phyloP scores from a whole-genome alignment of 257 asterid genomes.

The Salvia rosmarinus region DNA sequence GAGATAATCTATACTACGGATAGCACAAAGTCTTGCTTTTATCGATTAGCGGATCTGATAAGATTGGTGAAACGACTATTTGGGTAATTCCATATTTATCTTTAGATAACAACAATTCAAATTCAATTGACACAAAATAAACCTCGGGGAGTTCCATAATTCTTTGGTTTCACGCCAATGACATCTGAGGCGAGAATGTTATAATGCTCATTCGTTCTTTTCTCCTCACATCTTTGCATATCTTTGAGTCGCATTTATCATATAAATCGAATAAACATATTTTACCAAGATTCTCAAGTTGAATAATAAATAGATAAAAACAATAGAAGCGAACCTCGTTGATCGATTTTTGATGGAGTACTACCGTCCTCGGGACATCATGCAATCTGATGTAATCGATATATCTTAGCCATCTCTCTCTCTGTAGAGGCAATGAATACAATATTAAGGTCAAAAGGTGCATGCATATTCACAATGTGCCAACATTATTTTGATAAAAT shows the following conservation, averaged over 20 bases:
- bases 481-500: not conserved
- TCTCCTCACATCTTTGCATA: conserved; percentile 88
- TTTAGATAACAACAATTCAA: conserved; percentile 9
- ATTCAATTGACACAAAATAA: conserved; percentile 24
- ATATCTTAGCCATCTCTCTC: conserved; percentile 94
- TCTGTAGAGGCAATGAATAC: conserved; percentile 44
- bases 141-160: conserved; percentile 99
- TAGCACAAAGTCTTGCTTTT: conserved; percentile 76
- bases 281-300: not conserved
- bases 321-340: conserved; percentile 55
- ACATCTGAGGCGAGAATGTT: conserved; percentile 93
- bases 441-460: conserved; percentile 11
- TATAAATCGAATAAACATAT: conserved; percentile 18
- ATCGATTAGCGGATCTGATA: conserved; percentile 48
- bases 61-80: conserved; percentile 26
- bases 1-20: conserved; percentile 66
- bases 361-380: conserved; percentile 75
- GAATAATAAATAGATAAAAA: conserved; percentile 16
- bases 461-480: not conserved
- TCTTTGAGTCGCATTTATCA: conserved; percentile 50
- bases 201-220: conserved; percentile 79
- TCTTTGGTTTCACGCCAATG: conserved; percentile 81
- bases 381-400: conserved; percentile 83
- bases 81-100: conserved; percentile 23
- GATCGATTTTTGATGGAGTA: conserved; percentile 60